Evolutionary conservation across 2,329 filamentous ascomycete genomes (phyloP), one percentile per base, ranked within the genome.

Genomic region (Ceratocystis eucalypticola): DNA sequence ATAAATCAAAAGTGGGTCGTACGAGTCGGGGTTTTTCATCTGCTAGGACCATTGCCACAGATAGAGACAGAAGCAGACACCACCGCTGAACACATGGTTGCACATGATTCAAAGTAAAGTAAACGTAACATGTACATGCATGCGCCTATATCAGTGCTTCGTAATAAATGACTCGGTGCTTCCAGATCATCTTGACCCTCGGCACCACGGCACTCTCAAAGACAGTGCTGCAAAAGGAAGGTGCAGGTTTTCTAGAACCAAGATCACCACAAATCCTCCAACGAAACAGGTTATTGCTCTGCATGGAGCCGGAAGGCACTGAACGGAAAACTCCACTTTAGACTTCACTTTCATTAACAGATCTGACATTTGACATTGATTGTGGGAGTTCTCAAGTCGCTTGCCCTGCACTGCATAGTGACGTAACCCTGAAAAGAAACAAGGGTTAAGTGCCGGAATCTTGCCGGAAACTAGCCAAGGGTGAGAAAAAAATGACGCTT

Each of bases 401-500:
- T 10, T 2, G 28, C 28, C 28, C 22, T 22, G 25, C 8, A 15
- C 6, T 17, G 30, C 5, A 8, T 1, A 41, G 37, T 12, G 37
- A 41, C 37, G 12, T 59, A 59, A 59, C 55, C 55, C 55, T 59
- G 33, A 4, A 2, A 8, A 25, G 0, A 15, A 8, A 6, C 48
- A n/a, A 59, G 55, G 55, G 55, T 59, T 59, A 59, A 20, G 6
- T 59, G 28, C 55, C 55, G 55, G 55, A 59, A 59, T n/a, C 12
- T 59, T 59, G 55, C 55, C 55, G 55, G 55, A 59, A 59, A 30
- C 17, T 7, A 20, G 25, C 55, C 25, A n/a, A 20, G 25, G 6
- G 12, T n/a, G 25, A 25, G n/a, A 59, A 59, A 59, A 59, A 59
- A 59, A 33, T 57, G 33, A 59, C 28, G 28, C 55, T 37, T 59